Evolutionary conservation across 1,284 basidiomycete genomes (phyloP).

Genomic region (Hypsizygus ulmarius): DNA sequence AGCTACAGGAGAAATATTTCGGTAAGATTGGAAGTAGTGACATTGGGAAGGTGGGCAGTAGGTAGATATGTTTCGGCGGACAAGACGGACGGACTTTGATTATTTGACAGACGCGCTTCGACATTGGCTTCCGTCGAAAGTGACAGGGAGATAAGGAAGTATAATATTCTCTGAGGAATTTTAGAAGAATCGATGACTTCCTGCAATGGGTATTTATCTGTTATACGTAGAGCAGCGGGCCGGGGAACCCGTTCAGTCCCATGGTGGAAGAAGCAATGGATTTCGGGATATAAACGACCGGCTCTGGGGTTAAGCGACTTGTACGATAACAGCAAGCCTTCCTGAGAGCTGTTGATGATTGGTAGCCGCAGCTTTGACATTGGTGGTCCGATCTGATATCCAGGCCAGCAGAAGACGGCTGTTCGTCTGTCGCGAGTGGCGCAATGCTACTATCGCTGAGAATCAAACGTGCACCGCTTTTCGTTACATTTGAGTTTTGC

Average conservation of each 20-base stretch:
- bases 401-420: too few species aligned
- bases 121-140: constrained; percentile 5
- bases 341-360: neutral
- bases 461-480: too few species aligned
- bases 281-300: neutral
- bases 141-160: neutral
- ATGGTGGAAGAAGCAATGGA: constrained; percentile 3
- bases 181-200: neutral
- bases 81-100: constrained; percentile 48
- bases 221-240: constrained; percentile 4
- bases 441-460: too few species aligned
- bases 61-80: neutral
- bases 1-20: constrained; percentile 39
- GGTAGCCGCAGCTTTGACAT: constrained; percentile 5
- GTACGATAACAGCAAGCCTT: constrained; percentile 2
- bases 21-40: too few species aligned
- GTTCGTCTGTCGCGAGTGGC: too few species aligned
- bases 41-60: too few species aligned
- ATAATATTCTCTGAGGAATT: neutral
- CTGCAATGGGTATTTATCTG: neutral
- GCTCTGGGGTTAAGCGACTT: constrained; percentile 4
- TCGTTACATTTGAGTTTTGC: too few species aligned
- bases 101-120: constrained; percentile 71
- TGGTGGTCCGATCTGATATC: too few species aligned
- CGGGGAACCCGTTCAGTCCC: constrained; percentile 11